Evolutionary conservation across 2,329 filamentous ascomycete genomes (phyloP).

Genomic region (Pestalotiopsis sp.): DNA sequence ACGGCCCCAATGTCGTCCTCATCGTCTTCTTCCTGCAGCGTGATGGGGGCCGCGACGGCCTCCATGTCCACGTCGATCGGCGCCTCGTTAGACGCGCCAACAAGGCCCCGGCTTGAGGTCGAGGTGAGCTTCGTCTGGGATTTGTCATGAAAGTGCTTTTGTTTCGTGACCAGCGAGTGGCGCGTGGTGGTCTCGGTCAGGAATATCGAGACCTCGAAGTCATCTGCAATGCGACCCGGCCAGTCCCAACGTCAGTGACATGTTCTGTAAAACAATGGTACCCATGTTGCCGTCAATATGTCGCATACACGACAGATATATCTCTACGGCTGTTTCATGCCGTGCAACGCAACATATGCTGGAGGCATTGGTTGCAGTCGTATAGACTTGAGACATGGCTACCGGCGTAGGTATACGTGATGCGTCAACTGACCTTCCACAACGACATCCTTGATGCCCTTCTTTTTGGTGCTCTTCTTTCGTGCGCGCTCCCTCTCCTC

Average conservation of each 20-base stretch:
- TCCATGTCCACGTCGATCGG: constrained; percentile 55
- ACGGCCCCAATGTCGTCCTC: constrained; percentile 60
- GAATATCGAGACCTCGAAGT: constrained; percentile 95
- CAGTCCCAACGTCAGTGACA: background rate
- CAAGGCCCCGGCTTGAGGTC: constrained; percentile 62
- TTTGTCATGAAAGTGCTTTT: constrained; percentile 74
- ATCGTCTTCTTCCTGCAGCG: constrained; percentile 58
- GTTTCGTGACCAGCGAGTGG: constrained; percentile 84
- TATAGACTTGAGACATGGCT: background rate
- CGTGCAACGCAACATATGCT: constrained; percentile 16
- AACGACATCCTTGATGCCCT: constrained; percentile 86
- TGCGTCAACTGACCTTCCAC: constrained; percentile 63
- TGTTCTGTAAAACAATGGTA: background rate
- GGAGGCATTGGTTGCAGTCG: background rate
- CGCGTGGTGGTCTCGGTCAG: constrained; percentile 83
- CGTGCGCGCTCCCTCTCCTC: constrained; percentile 68
- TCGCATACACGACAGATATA: background rate
- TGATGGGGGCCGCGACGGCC: constrained; percentile 36
- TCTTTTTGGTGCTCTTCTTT: constrained; percentile 72
- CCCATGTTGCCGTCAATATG: background rate
- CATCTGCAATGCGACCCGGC: constrained; percentile 60
- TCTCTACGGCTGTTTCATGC: background rate
- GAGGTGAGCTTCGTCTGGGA: constrained; percentile 57
- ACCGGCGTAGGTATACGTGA: constrained; percentile 16
- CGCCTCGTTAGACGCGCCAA: constrained; percentile 55